These are phyloP conservation scores for Phytophthora sansomeana DNA, from an alignment of 352 stramenopile species.

Conservation along the genomic window DNA sequence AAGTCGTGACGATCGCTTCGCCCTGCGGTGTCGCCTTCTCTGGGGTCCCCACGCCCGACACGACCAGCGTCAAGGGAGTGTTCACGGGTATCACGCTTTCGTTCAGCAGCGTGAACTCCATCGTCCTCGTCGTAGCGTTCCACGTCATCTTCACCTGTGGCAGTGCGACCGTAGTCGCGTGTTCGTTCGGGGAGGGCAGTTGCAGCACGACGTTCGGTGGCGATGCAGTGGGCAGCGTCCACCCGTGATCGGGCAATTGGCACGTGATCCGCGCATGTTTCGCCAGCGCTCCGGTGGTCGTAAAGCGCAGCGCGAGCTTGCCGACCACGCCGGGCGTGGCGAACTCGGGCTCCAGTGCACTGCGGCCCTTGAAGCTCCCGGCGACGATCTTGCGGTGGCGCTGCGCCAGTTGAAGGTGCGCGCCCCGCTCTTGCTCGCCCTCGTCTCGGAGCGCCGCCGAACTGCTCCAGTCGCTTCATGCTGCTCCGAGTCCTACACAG, in stretches of 20 bases:
- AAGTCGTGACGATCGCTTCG: conserved; percentile 63
- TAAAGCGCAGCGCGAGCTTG: conserved; percentile 63
- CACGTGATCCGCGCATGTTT: conserved; percentile 59
- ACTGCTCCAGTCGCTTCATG: conserved; percentile 32
- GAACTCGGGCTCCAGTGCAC: conserved; percentile 54
- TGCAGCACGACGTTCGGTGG: conserved; percentile 45
- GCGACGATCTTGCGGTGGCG: conserved; percentile 67
- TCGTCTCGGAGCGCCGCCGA: conserved; percentile 9
- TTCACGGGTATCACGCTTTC: conserved; percentile 49
- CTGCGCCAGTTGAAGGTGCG: conserved; percentile 73
- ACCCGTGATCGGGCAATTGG: conserved; percentile 65
- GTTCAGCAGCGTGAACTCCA: conserved; percentile 64
- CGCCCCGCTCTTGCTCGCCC: conserved; percentile 55
- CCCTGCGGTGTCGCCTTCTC: conserved; percentile 55
- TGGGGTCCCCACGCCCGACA: conserved; percentile 67
- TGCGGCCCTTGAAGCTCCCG: conserved; percentile 54
- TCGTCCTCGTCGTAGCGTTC: conserved; percentile 33
- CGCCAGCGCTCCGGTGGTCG: conserved; percentile 41
- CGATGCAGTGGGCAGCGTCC: conserved; percentile 40
- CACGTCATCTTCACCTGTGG: conserved; percentile 49
- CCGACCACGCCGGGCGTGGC: conserved; percentile 56
- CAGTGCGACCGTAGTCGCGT: conserved; percentile 21
- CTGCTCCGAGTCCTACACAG: conserved; percentile 16
- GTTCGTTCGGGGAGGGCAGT: conserved; percentile 39
- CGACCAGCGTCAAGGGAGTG: conserved; percentile 47